These are phyloP conservation scores for Aspergillus wentii DNA, from an alignment of 495 filamentous ascomycete species.

Conservation along the genomic window DNA sequence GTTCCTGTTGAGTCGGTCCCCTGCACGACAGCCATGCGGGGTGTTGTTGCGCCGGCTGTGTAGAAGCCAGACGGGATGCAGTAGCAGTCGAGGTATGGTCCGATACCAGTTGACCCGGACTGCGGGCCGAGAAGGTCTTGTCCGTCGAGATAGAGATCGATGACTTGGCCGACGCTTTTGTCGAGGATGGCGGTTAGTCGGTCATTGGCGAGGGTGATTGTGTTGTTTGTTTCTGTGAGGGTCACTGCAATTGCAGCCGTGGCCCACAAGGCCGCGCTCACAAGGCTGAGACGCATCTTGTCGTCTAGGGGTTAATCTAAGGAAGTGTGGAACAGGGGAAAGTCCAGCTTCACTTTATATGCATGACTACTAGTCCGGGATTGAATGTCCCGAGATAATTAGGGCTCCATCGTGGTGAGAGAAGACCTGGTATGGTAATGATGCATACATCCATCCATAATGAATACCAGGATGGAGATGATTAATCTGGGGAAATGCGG, in stretches of 20 bases:
- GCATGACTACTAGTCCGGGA: too few species aligned
- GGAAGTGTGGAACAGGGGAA: not conserved
- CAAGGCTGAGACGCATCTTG: conserved; percentile 7
- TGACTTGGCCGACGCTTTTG: conserved; percentile 38
- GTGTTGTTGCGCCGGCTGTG: conserved; percentile 43
- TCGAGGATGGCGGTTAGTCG: conserved; percentile 39
- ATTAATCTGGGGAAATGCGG: too few species aligned
- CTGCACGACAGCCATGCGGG: conserved; percentile 38
- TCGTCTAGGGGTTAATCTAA: not conserved
- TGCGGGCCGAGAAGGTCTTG: conserved; percentile 45
- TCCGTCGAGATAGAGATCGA: conserved; percentile 39
- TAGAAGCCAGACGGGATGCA: conserved; percentile 51
- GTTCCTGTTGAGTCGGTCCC: conserved; percentile 44
- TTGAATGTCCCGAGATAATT: too few species aligned
- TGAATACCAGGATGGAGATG: too few species aligned
- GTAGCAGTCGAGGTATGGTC: conserved; percentile 55
- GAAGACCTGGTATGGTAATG: too few species aligned
- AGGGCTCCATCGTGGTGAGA: too few species aligned
- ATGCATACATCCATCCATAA: too few species aligned
- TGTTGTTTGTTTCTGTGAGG: conserved; percentile 17
- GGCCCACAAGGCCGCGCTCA: conserved; percentile 5
- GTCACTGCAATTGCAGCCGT: conserved; percentile 15
- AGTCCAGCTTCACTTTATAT: too few species aligned
- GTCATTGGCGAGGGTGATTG: conserved; percentile 40
- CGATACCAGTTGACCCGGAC: conserved; percentile 41